Conservation (phyloP, 1,284 basidiomycete genomes). For the Ceratorhiza oryzae-sativae region DNA sequence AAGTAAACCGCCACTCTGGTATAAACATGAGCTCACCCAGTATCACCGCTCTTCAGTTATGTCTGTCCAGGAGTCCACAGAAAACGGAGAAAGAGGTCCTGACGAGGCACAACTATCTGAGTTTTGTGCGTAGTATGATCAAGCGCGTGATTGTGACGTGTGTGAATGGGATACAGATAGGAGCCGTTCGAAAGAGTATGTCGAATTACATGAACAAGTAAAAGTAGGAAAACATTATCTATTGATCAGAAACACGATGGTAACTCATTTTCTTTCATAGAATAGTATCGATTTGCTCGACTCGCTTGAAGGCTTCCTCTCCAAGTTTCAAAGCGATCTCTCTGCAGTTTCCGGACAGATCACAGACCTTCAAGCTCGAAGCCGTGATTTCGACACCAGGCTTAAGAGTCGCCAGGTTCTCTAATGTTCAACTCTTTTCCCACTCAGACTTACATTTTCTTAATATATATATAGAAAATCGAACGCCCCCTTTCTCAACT, state of each 20-base stretch:
- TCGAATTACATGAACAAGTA: conserved; percentile 85
- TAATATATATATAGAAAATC: conserved; percentile 67
- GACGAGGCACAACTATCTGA: conserved; percentile 25
- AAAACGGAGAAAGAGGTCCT: conserved; percentile 5
- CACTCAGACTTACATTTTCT: too few species aligned
- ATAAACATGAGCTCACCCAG: conserved; percentile 6
- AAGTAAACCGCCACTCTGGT: not conserved
- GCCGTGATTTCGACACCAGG: conserved; percentile 86
- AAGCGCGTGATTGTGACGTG: not conserved
- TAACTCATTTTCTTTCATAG: conserved; percentile 53
- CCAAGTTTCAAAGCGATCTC: conserved; percentile 94
- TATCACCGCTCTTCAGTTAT: not conserved
- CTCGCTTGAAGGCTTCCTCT: conserved; percentile 87
- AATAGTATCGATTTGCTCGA: conserved; percentile 79
- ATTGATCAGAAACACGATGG: not conserved
- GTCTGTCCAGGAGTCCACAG: conserved; percentile 2
- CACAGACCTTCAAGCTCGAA: conserved; percentile 87
- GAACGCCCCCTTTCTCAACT: conserved; percentile 86
- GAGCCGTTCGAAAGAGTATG: conserved; percentile 69
- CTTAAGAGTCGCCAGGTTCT: conserved; percentile 86
- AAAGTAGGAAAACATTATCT: conserved; percentile 52
- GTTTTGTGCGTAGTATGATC: conserved; percentile 20
- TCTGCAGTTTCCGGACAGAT: conserved; percentile 95
- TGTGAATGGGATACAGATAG: conserved; percentile 48
- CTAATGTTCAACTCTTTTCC: too few species aligned